Percentiles rank a stretch among this genome's conserved stretches.
Evolutionary conservation across 176 grass and related monocot species (phyloP).

Genomic region (Oryza brachyantha): DNA sequence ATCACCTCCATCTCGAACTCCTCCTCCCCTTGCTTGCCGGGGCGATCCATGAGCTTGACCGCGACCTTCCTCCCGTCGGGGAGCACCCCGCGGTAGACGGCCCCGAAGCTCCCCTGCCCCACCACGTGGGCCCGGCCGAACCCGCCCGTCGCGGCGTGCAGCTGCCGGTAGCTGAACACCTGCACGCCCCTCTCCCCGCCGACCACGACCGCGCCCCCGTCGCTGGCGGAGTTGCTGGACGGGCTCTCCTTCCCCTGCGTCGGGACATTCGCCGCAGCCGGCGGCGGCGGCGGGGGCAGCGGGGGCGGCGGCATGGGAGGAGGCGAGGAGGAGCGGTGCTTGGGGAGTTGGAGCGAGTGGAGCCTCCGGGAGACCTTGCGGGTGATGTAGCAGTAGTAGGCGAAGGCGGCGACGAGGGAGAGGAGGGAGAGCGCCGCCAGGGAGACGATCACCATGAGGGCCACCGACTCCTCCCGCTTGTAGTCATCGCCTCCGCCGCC

Average conservation of each 20-base stretch:
- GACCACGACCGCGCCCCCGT: conserved; percentile 10
- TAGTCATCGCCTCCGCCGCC: conserved; percentile 44
- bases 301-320: neutral
- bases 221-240: conserved; percentile 50
- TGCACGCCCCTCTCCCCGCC: conserved; percentile 58
- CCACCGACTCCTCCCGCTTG: conserved; percentile 71
- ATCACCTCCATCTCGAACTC: conserved; percentile 99
- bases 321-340: conserved; percentile 35
- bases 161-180: conserved; percentile 77
- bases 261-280: neutral
- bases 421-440: conserved; percentile 77
- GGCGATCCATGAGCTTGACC: conserved; percentile 93
- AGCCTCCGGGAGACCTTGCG: conserved; percentile 89
- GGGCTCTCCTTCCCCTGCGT: conserved; percentile 43
- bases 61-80: conserved; percentile 87
- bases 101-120: conserved; percentile 94
- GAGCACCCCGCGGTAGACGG: conserved; percentile 81
- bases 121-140: conserved; percentile 77
- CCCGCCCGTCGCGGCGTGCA: conserved; percentile 72
- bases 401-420: conserved; percentile 80
- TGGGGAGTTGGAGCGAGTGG: conserved; percentile 41
- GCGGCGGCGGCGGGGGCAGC: neutral
- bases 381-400: conserved; percentile 99
- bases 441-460: conserved; percentile 79
- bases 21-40: conserved; percentile 92